Base-by-base conservation (phyloP, 768 basidiomycete species). In the Tephrocybe sp. region DNA sequence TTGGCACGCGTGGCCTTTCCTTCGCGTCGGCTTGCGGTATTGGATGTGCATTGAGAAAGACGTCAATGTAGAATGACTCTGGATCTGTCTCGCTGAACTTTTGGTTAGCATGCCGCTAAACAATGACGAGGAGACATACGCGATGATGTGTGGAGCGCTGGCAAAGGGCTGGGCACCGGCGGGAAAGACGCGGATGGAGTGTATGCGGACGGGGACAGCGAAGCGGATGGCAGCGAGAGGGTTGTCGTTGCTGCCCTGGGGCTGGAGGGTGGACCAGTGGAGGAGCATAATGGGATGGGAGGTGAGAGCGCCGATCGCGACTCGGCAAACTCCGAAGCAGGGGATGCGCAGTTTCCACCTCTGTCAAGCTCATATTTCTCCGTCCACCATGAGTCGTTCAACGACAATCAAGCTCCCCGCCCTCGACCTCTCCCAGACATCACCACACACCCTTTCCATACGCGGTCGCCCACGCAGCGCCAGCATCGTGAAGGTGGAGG, bases 401-500 rank as follows among this genome's bases (percentile, higher is more conserved):
- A 73, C 79, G 37, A 70, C 80, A 55, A 76, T 83, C 59, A 81
- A 79, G 58, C 74, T 85, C 28, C 80, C 84, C 4, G 69, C 73
- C 12, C 67, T 83, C 52, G 73, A 76, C 56, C 53, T 77, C 14
- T 61, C 74, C 9, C 33, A 53, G 8, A 33, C 66, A 47, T 34
- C 67, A 54, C 61, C 59, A 42, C 65, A 66, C 24, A 57, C 63
- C 18, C 48, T 65, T 6, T 50, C 72, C 20, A 50, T 75, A 34
- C 72, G 74, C 52, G 70, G 77, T 30, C 74, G 86, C 12, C 73
- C 68, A n/a, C 76, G 89, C 41, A 86, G 86, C 46, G 77, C 76
- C 50, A 90, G 88, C 63, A 75, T 93, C 58, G 84, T 93, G 71
- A 91, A 90, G 68, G 88, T 93, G 47, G 91, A 93, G 68, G 78